These are phyloP conservation scores for Urochloa ruziziensis DNA, from an alignment of 176 grass and related monocot species.

Conservation along the genomic window DNA sequence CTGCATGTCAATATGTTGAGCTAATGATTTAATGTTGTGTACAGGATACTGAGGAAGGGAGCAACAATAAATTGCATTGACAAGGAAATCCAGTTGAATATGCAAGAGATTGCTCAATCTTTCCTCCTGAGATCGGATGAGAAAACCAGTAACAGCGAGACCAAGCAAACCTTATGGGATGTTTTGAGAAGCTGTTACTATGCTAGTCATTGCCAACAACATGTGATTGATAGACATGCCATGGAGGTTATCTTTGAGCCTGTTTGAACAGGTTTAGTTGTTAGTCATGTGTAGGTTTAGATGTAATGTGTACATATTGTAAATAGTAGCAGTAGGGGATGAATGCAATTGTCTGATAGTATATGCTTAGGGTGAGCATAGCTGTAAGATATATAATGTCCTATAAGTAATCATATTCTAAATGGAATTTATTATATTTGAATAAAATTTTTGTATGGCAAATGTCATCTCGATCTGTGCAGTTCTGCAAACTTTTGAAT, in stretches of 20 bases:
- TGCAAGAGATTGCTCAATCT: slow-evolving; percentile 48
- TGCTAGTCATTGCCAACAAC: slow-evolving; percentile 27
- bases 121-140: slow-evolving; percentile 12
- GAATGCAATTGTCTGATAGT: not conserved
- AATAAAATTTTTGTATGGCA: not conserved
- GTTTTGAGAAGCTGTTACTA: slow-evolving; percentile 56
- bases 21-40: not conserved
- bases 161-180: slow-evolving; percentile 46
- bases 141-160: not conserved
- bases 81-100: slow-evolving; percentile 23
- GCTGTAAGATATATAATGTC: not conserved
- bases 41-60: not conserved
- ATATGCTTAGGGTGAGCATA: not conserved
- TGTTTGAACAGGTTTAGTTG: not conserved
- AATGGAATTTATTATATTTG: not conserved
- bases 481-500: no score
- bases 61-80: not conserved
- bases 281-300: not conserved
- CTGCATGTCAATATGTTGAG: no score
- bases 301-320: not conserved
- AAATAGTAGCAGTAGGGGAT: not conserved
- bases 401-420: not conserved
- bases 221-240: slow-evolving; percentile 37
- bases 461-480: not conserved
- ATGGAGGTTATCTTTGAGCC: slow-evolving; percentile 45